Evolutionary conservation across 257 asterid genomes (phyloP).

Genomic region (Coffea eugenioides): DNA sequence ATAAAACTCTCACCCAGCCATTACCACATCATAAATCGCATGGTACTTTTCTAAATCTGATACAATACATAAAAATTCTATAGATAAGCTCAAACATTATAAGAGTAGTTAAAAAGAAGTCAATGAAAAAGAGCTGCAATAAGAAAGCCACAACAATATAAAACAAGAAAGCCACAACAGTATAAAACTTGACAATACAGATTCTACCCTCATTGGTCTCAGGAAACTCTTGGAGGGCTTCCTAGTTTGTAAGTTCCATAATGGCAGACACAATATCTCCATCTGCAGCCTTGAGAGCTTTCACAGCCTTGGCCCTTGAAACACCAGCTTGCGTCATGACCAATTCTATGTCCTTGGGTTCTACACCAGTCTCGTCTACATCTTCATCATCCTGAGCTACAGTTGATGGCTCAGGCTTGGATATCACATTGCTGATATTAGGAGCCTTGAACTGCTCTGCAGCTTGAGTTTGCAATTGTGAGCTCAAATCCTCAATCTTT

Average conservation of each 20-base stretch:
- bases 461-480: conserved; percentile 63
- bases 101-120: no score
- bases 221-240: background rate
- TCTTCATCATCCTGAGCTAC: conserved; percentile 62
- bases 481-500: conserved; percentile 55
- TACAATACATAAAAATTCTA: no score
- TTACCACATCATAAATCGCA: no score
- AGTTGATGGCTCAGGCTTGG: conserved; percentile 54
- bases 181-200: no score
- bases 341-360: conserved; percentile 67
- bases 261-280: conserved; percentile 74
- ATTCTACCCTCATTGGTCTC: no score
- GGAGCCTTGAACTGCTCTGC: conserved; percentile 64
- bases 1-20: background rate
- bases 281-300: conserved; percentile 63
- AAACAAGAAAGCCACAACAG: no score
- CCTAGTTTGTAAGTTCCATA: conserved; percentile 68
- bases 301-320: conserved; percentile 57
- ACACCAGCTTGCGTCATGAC: conserved; percentile 75
- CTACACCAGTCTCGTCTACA: conserved; percentile 65
- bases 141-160: no score
- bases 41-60: no score
- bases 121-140: no score
- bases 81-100: no score
- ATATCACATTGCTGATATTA: conserved; percentile 33